Evolutionary conservation across 163 green algal species (phyloP).

Genomic region (Scenedesmus sp.): DNA sequence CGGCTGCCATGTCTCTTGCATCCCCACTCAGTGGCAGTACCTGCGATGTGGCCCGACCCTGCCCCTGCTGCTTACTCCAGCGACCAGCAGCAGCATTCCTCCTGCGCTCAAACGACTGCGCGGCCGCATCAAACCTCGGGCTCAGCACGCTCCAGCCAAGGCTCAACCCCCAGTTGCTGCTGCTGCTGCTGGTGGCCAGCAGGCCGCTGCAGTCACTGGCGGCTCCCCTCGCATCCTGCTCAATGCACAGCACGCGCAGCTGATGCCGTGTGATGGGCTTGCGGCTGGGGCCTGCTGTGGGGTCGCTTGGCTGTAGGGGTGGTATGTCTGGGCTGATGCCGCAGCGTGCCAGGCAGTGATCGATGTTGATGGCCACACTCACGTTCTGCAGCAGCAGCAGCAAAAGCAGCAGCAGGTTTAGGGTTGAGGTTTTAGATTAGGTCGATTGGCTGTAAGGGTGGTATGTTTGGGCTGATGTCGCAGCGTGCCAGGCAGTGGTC

Average conservation of each 20-base stretch:
- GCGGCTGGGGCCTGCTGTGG: neutral
- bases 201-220: neutral
- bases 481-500: neutral
- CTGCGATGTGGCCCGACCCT: too few relatives aligned
- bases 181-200: neutral
- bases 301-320: neutral
- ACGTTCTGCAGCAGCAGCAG: neutral
- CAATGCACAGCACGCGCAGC: neutral
- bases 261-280: neutral
- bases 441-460: neutral
- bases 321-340: slow-evolving; percentile 8
- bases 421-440: neutral
- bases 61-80: neutral
- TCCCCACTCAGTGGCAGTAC: too few relatives aligned
- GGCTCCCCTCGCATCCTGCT: neutral
- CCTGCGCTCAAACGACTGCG: neutral
- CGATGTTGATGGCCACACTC: neutral
- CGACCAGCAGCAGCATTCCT: neutral
- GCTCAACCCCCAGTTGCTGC: neutral
- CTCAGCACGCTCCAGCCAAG: neutral
- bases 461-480: neutral
- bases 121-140: neutral
- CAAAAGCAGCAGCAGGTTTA: neutral
- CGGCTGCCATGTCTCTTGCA: too few relatives aligned
- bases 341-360: neutral